A percentile compares a stretch with the other conserved stretches of the same genome.
Conservation (phyloP, 495 filamentous ascomycete genomes). For the Penicillium goetzii region DNA sequence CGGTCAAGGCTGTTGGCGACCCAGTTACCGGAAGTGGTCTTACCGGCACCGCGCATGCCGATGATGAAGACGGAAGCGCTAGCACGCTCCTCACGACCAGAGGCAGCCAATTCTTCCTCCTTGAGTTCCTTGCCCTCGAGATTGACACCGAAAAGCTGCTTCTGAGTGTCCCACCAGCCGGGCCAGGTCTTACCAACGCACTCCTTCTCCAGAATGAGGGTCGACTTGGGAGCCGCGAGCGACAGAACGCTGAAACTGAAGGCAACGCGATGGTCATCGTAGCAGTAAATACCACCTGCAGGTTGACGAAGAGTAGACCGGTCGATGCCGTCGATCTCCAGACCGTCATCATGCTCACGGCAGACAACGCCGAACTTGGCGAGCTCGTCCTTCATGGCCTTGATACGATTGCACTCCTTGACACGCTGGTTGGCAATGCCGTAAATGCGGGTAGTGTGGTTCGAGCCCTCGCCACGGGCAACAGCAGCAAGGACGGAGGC, state of each 20-base stretch:
- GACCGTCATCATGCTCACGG: slow-evolving; percentile 88
- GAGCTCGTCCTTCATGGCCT: slow-evolving; percentile 93
- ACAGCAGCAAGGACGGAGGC: slow-evolving; percentile 92
- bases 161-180: slow-evolving; percentile 93
- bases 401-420: slow-evolving; percentile 97
- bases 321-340: slow-evolving; percentile 76
- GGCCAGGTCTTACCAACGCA: slow-evolving; percentile 99
- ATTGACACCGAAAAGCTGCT: slow-evolving; percentile 71
- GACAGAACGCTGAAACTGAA: slow-evolving; percentile 98
- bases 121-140: slow-evolving; percentile 73
- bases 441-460: slow-evolving; percentile 75
- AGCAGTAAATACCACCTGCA: slow-evolving; percentile 77
- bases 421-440: slow-evolving; percentile 99
- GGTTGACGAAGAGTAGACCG: slow-evolving; percentile 63
- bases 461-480: slow-evolving; percentile 61
- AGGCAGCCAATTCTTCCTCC: slow-evolving; percentile 38
- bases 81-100: slow-evolving; percentile 38
- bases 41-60: slow-evolving; percentile 96
- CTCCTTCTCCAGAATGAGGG: slow-evolving; percentile 83
- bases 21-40: slow-evolving; percentile 90
- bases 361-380: slow-evolving; percentile 94
- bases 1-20: slow-evolving; percentile 73
- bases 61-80: slow-evolving; percentile 83
- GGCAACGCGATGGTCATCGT: slow-evolving; percentile 96
- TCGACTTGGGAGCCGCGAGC: slow-evolving; percentile 70